A percentile compares a stretch with the other conserved stretches of the same genome.
Evolutionary conservation across 164 flowering plant genomes (phyloP).

Genomic region (Aristolochia californica): DNA sequence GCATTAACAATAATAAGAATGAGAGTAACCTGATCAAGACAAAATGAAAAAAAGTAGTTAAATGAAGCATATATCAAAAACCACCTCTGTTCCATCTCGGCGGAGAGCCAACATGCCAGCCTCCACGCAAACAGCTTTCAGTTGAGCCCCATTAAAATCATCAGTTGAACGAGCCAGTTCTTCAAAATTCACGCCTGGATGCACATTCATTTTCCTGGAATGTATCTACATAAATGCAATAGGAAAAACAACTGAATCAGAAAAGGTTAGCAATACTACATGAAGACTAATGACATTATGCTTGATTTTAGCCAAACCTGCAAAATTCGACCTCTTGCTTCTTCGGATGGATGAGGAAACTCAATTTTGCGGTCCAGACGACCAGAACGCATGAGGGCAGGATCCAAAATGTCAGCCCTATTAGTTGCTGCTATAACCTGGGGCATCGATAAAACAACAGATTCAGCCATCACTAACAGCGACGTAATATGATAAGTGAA

Average conservation of each 20-base stretch:
- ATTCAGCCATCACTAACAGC: neutral
- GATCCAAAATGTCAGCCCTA: conserved; percentile 92
- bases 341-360: conserved; percentile 89
- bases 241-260: neutral
- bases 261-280: neutral
- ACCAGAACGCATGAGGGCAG: conserved; percentile 98
- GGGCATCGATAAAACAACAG: too few species aligned
- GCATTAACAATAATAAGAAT: too few species aligned
- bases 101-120: conserved; percentile 99
- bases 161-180: conserved; percentile 97
- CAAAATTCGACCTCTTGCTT: conserved; percentile 90
- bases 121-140: conserved; percentile 97
- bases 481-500: too few species aligned
- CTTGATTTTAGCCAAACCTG: conserved; percentile 34
- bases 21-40: neutral
- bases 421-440: conserved; percentile 96
- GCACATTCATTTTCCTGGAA: conserved; percentile 94
- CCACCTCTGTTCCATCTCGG: conserved; percentile 95
- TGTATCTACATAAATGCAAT: conserved; percentile 50
- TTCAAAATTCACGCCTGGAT: conserved; percentile 95
- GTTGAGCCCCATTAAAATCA: conserved; percentile 96
- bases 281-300: too few species aligned
- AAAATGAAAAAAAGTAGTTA: neutral
- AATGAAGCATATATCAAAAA: neutral
- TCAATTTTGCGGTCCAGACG: conserved; percentile 87